Percentiles rank a stretch among this genome's conserved stretches.
phyloP scores from a whole-genome alignment of 495 filamentous ascomycete genomes.

The Annulohypoxylon moriforme region DNA sequence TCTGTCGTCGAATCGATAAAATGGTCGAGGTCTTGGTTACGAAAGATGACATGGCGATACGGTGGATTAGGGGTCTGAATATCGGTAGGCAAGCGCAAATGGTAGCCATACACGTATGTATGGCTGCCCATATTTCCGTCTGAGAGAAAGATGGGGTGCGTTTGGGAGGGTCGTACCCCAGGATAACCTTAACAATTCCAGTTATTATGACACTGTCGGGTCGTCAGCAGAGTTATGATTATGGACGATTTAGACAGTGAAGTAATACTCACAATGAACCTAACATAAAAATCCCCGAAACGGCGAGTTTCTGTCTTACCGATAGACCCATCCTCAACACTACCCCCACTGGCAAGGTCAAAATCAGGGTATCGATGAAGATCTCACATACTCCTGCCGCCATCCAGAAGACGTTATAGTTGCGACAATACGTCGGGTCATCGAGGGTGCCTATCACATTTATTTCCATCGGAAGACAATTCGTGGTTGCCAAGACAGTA shows the following conservation, averaged over 20 bases:
- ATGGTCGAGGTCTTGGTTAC: constrained; percentile 14
- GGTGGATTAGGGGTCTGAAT: constrained; percentile 18
- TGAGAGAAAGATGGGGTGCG: constrained; percentile 18
- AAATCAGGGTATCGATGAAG: constrained; percentile 47
- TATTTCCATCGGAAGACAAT: neutral
- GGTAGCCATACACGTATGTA: constrained; percentile 29
- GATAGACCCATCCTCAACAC: constrained; percentile 45
- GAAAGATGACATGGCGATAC: constrained; percentile 9
- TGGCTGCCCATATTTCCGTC: constrained; percentile 24
- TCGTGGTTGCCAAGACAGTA: constrained; percentile 21
- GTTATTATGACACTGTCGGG: constrained; percentile 23
- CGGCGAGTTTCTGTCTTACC: constrained; percentile 37
- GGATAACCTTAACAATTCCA: constrained; percentile 22
- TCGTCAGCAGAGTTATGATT: neutral
- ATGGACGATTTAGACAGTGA: neutral
- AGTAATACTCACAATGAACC: constrained; percentile 46
- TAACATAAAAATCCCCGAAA: constrained; percentile 49
- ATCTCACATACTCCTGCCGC: constrained; percentile 46
- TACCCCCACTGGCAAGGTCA: constrained; percentile 49
- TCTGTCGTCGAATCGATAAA: neutral
- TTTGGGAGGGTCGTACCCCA: constrained; percentile 14
- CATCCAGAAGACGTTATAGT: constrained; percentile 47
- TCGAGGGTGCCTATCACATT: neutral
- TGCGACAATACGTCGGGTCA: constrained; percentile 39
- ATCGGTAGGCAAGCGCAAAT: constrained; percentile 36